Evolutionary conservation across 75 land plant species (phyloP), one percentile per base, ranked within the genome.

Genomic region (Chamaecyparis obtusa): DNA sequence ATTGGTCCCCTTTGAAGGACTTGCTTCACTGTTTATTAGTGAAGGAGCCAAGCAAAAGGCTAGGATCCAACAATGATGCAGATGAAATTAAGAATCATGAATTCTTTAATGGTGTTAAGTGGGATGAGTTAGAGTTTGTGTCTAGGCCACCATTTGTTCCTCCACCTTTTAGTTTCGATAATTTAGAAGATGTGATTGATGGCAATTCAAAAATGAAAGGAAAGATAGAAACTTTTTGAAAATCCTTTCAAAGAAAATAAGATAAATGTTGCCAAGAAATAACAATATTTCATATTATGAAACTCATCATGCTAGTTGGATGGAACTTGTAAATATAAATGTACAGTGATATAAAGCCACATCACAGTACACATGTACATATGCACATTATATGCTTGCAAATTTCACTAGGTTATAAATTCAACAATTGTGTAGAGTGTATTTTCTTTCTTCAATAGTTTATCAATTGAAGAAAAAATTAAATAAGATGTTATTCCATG

Each of bases 71-170:
- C 2, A 57, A 57, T 8, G 88, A 87, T 24, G 88, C 87, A 2
- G 9, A 57, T 16, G 87, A 84, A 21, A 86, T 87, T 13, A 87
- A 87, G 72, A 54, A 55, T 19, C 88, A 87, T 83, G 48, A 19
- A 33, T 87, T 87, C 74, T 87, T 87, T 43, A n/a, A 64, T 0
- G 87, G 87, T 49, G 88, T 87, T 27, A 67, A 3, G 10, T 87
- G 88, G 87, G 83, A 88, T 16, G 79, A 21, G 19, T 16, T 84
- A 39, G 41, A 37, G 21, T 51, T 54, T 54, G 74, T 60, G 27
- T 55, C 89, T 5, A 84, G 87, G 75, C 89, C 86, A 43, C 89
- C 89, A 5, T 88, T 85, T 51, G 51, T 88, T 16, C 89, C 89
- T 9, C 87, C 87, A 36, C 87, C 87, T 9, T 86, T 86, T 44